phyloP scores from a whole-genome alignment of 345 rosid species.

The Cardamine chenopodiifolia region DNA sequence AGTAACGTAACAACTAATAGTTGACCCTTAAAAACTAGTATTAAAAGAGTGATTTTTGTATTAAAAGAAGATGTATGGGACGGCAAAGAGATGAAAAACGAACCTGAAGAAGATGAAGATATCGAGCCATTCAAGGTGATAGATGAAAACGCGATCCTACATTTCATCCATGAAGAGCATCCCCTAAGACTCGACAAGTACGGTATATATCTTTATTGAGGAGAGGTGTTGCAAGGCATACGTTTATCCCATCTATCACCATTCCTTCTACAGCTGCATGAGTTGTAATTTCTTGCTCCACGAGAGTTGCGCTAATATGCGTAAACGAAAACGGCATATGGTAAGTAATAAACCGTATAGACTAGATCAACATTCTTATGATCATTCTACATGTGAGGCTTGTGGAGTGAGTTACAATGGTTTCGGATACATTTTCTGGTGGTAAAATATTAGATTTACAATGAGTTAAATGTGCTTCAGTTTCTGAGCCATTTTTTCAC shows the following conservation, averaged over 20 bases:
- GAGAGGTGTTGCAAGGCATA: neutral
- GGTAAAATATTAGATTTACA: no score
- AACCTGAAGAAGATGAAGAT: neutral
- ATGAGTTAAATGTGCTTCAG: no score
- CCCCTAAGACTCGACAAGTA: neutral
- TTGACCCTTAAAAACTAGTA: no score
- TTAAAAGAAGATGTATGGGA: neutral
- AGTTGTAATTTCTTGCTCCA: neutral
- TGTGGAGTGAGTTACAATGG: neutral
- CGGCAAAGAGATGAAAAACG: neutral
- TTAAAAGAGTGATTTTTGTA: no score
- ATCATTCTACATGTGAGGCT: neutral
- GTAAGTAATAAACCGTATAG: neutral
- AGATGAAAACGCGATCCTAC: neutral
- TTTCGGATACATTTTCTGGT: no score
- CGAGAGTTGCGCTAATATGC: neutral
- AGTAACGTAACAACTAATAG: no score
- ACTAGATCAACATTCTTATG: no score
- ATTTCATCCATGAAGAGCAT: neutral
- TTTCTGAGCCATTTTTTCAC: no score
- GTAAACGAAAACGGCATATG: neutral
- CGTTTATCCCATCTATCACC: neutral
- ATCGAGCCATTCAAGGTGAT: neutral
- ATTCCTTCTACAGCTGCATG: slow-evolving; percentile 2
- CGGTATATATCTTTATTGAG: neutral